A percentile compares a stretch with the other conserved stretches of the same genome.
Conservation (phyloP, 78 protist genomes). For the Dictyostelium intermedium region DNA sequence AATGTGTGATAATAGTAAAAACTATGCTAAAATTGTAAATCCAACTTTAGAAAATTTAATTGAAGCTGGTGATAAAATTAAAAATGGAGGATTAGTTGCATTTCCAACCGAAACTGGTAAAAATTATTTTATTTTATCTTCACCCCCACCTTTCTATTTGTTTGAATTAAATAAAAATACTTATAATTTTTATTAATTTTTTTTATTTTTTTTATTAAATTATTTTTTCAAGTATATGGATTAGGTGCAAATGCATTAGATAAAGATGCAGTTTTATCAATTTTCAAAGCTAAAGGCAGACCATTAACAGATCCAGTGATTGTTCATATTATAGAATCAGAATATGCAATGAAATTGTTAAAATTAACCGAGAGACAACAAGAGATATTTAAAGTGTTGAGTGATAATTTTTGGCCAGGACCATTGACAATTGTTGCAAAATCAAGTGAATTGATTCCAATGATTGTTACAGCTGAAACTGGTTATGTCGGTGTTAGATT, state of each 20-base stretch:
- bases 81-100: conserved; percentile 85
- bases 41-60: conserved; percentile 8
- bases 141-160: no score
- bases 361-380: conserved; percentile 16
- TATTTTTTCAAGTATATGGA: conserved; percentile 87
- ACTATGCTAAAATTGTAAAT: conserved; percentile 14
- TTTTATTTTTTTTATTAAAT: neutral
- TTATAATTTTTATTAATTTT: neutral
- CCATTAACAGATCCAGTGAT: conserved; percentile 95
- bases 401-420: conserved; percentile 92
- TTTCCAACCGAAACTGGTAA: conserved; percentile 95
- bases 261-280: conserved; percentile 84
- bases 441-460: conserved; percentile 52
- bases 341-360: conserved; percentile 28
- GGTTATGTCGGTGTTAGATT: conserved; percentile 92
- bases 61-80: conserved; percentile 62
- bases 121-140: neutral
- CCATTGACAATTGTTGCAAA: conserved; percentile 90
- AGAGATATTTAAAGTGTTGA: neutral
- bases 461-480: conserved; percentile 82
- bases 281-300: conserved; percentile 89
- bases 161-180: no score
- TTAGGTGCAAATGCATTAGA: conserved; percentile 95
- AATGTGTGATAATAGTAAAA: neutral
- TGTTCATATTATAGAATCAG: conserved; percentile 85